Percentiles rank a stretch among this genome's conserved stretches.
phyloP scores from a whole-genome alignment of 805 yeast species.

The Ogataea glucozyma region DNA sequence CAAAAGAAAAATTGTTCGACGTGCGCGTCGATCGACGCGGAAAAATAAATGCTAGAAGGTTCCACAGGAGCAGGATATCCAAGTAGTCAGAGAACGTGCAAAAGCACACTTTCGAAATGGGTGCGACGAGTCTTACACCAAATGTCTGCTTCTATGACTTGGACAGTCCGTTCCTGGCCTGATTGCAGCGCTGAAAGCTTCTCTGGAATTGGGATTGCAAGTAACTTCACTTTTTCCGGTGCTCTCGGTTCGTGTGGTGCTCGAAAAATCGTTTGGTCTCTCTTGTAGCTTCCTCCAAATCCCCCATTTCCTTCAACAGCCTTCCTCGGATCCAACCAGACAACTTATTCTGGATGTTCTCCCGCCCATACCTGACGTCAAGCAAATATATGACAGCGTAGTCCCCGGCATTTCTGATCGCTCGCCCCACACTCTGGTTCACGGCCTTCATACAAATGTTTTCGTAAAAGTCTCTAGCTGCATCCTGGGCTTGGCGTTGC shows the following conservation, averaged over 20 bases:
- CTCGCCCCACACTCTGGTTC: conserved; percentile 90
- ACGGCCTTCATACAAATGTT: conserved; percentile 88
- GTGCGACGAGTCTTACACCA: no score
- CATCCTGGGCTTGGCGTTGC: conserved; percentile 44
- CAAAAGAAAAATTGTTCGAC: neutral
- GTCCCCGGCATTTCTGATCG: conserved; percentile 81
- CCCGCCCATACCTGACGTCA: conserved; percentile 57
- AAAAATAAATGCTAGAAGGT: conserved; percentile 1
- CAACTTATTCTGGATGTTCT: conserved; percentile 53
- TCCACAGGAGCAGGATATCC: no score
- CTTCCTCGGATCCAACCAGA: conserved; percentile 73
- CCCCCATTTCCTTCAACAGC: conserved; percentile 13
- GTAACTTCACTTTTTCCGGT: no score
- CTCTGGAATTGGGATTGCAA: no score
- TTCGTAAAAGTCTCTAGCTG: conserved; percentile 65
- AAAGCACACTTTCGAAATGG: no score
- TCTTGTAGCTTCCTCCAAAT: conserved; percentile 7
- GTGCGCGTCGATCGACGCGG: conserved; percentile 6
- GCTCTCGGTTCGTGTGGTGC: no score
- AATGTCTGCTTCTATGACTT: no score
- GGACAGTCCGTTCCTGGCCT: no score
- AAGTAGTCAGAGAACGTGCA: no score
- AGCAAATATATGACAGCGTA: conserved; percentile 73
- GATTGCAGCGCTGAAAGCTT: no score
- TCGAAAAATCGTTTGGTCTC: conserved; percentile 18